Evolutionary conservation across 495 filamentous ascomycete genomes (phyloP).

Genomic region (Neurospora cerealis): DNA sequence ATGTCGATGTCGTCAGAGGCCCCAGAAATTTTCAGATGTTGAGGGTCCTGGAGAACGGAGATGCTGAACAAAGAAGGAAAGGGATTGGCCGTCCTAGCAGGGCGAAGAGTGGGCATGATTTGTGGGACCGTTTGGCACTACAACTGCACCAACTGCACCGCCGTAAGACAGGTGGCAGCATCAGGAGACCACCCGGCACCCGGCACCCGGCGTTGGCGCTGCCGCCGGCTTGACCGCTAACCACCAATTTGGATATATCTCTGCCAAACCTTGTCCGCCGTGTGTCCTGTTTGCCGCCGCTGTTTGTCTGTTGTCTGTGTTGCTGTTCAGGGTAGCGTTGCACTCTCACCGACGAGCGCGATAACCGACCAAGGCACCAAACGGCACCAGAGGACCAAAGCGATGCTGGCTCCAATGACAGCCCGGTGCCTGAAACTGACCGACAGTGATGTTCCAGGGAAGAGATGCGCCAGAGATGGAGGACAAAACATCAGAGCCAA

Average conservation of each 20-base stretch:
- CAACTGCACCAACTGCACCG: background rate
- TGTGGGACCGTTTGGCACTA: background rate
- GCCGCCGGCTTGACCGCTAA: background rate
- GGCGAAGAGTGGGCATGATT: background rate
- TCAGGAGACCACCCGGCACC: background rate
- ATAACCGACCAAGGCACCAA: background rate
- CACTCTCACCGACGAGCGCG: background rate
- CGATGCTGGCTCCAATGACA: constrained; percentile 3
- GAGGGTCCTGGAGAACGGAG: background rate
- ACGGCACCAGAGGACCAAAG: background rate
- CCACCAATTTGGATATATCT: background rate
- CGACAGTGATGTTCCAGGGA: background rate
- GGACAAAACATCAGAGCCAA: background rate
- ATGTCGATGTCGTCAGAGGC: constrained; percentile 23
- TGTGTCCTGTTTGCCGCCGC: background rate
- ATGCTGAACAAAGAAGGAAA: background rate
- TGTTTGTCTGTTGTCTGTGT: background rate
- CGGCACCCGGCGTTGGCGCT: background rate
- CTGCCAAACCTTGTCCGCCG: background rate
- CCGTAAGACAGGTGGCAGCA: background rate
- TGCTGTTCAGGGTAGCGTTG: background rate
- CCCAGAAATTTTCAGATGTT: background rate
- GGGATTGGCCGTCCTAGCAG: background rate
- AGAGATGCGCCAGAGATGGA: background rate
- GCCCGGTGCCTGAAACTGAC: background rate